Evolutionary conservation across 2,329 filamentous ascomycete genomes (phyloP).

Genomic region (Aspergillus brunneoviolaceus): DNA sequence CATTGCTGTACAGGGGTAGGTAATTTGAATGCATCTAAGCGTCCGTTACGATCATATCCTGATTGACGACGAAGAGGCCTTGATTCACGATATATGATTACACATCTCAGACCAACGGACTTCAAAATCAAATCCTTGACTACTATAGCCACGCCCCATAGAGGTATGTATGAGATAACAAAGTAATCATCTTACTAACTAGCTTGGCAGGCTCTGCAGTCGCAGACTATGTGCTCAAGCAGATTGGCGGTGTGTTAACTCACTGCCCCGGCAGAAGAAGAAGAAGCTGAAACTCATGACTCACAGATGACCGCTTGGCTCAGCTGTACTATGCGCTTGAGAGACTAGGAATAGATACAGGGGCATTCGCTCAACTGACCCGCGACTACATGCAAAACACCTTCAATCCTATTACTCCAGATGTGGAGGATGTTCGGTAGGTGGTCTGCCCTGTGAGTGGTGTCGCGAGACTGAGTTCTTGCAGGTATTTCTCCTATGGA

Average conservation of each 20-base stretch:
- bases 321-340: slow-evolving; percentile 57
- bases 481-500: slow-evolving; percentile 63
- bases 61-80: slow-evolving; percentile 51
- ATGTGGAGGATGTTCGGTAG: slow-evolving; percentile 53
- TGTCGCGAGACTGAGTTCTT: slow-evolving; percentile 12
- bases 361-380: slow-evolving; percentile 62
- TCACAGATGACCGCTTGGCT: slow-evolving; percentile 50
- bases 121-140: slow-evolving; percentile 74
- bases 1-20: slow-evolving; percentile 33
- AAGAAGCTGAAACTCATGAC: slow-evolving; percentile 36
- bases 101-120: slow-evolving; percentile 55
- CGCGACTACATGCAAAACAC: slow-evolving; percentile 56
- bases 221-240: slow-evolving; percentile 61
- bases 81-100: slow-evolving; percentile 65
- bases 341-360: slow-evolving; percentile 56
- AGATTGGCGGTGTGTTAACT: slow-evolving; percentile 52
- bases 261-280: neutral
- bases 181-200: slow-evolving; percentile 13
- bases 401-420: slow-evolving; percentile 61
- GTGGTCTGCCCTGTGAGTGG: slow-evolving; percentile 15
- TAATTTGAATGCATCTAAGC: slow-evolving; percentile 1
- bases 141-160: slow-evolving; percentile 62
- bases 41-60: slow-evolving; percentile 5
- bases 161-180: slow-evolving; percentile 38
- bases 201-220: slow-evolving; percentile 53